Evolutionary conservation across 2,329 filamentous ascomycete genomes (phyloP), one percentile per base, ranked within the genome.

Genomic region (Pseudogymnoascus sp.): DNA sequence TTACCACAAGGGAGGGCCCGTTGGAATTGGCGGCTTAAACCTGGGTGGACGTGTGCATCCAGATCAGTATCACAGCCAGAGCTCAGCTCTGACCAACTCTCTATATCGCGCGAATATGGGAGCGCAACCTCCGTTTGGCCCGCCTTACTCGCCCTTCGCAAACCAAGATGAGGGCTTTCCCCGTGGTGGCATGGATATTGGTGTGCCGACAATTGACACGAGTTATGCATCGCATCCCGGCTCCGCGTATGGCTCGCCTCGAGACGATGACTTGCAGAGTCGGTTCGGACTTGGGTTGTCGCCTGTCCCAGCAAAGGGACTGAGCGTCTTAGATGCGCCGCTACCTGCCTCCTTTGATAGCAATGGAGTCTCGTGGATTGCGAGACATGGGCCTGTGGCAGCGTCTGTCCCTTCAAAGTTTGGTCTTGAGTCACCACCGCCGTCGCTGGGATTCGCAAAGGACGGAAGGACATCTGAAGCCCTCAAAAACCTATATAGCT

Each of bases 321-420:
- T 96, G n/a, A 94, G 89, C n/a, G 89, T 95, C 12, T 81, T 96
- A 63, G 92, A 97, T 74, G 94, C 91, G 2, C 91, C 90, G 13
- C 81, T 97, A 7, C 94, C 94, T 1, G 90, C 92, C 7, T 97
- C 92, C 0, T 96, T 97, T 71, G 94, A 97, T 73, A 95, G 91
- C 67, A 94, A 96, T 69, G 92, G 92, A 57, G 89, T 96, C 59
- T 96, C 92, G 9, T 89, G 92, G 71, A 91, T 90, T 63, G 92
- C 92, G 15, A 84, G 90, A 62, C 91, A 92, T 71, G 94, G 89
- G 0, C 90, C 92, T 0, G 91, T 95, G 73, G 92, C 92, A 6
- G 90, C 92, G 0, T 97, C 92, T 0, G 89, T 97, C 9, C 94
- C 94, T 8, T 89, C 90, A 58, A 90, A 92, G 67, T 96, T 97